Conservation (phyloP, 495 filamentous ascomycete species). For the Achaetomiella virescens region DNA sequence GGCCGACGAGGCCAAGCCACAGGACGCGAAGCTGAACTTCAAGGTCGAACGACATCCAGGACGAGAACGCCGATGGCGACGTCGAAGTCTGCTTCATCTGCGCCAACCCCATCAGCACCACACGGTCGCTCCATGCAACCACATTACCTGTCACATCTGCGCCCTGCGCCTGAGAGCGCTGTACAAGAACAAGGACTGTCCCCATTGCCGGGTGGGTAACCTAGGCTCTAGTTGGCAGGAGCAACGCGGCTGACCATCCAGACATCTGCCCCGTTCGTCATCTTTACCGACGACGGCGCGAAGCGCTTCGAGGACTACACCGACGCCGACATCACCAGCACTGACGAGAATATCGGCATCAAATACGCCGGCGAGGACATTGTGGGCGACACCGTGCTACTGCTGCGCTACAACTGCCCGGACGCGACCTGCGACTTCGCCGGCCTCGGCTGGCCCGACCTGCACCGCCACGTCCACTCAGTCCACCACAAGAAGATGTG, state of each 20-base stretch:
- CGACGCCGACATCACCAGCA: constrained; percentile 61
- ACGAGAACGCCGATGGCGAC: constrained; percentile 45
- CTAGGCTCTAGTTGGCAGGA: neutral
- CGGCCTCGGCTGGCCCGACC: constrained; percentile 84
- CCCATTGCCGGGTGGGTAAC: constrained; percentile 79
- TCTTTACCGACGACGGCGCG: constrained; percentile 77
- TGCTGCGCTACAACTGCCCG: constrained; percentile 95
- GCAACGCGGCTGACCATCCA: constrained; percentile 28
- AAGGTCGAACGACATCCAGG: constrained; percentile 19
- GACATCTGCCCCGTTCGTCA: constrained; percentile 75
- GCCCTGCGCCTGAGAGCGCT: constrained; percentile 79
- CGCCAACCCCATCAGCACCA: constrained; percentile 79
- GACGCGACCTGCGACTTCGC: constrained; percentile 79
- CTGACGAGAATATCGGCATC: constrained; percentile 80
- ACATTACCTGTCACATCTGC: constrained; percentile 93
- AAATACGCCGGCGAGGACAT: constrained; percentile 82
- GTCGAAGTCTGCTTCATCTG: constrained; percentile 94
- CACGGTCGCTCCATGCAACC: constrained; percentile 86
- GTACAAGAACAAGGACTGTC: constrained; percentile 92
- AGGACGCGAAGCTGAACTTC: constrained; percentile 14
- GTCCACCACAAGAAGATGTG: constrained; percentile 87
- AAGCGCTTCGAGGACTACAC: constrained; percentile 82
- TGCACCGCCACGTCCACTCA: constrained; percentile 82
- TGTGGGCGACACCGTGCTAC: constrained; percentile 74
- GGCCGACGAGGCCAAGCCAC: constrained; percentile 9